Evolutionary conservation across 768 basidiomycete genomes (phyloP), one percentile per base, ranked within the genome.

Genomic region (Gautieria morchelliformis): DNA sequence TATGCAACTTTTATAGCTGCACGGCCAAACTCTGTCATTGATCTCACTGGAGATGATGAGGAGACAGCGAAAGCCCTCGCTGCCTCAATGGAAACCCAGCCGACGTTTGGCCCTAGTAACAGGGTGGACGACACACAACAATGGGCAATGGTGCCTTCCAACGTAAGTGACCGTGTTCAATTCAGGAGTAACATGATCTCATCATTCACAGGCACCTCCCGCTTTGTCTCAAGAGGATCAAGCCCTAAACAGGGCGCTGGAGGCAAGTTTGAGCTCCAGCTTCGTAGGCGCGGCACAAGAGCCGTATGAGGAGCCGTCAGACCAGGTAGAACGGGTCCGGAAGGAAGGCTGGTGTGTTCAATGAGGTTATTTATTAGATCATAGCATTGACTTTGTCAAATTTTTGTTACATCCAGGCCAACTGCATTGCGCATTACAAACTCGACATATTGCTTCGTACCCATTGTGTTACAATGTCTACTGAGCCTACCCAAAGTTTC

Each of bases 91-190:
- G 48, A 57, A 19, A n/a, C 56, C 12, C 56, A 37, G 8, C 22
- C 46, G 9, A 24, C 19, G 17, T 57, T 48, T 49, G 56, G 56
- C 19, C 56, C 56, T 17, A 49, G 46, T 32, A 57, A 57, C 20
- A 52, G 51, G 37, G 24, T 52, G 12, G 35, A 48, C 17, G 45
- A 47, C 22, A 50, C 22, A 10, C 37, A 47, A 39, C 33, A 50
- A n/a, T 57, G 56, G 56, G 56, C 56, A 20, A 37, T 57, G 19
- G 56, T 57, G 12, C 56, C 56, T 14, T 49, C 56, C n/a, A 57
- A 57, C 20, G 56, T 49, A 30, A 49, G 44, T 22, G 30, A 4
- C 51, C 33, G 12, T 15, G 20, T 27, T 52, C 6, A 33, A 5
- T 57, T 57, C 7, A 33, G 17, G 9, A 3, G 19, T 45, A 42